phyloP scores from a whole-genome alignment of 225 moss, liverwort and hornwort species.

The Anthoceros angustus region DNA sequence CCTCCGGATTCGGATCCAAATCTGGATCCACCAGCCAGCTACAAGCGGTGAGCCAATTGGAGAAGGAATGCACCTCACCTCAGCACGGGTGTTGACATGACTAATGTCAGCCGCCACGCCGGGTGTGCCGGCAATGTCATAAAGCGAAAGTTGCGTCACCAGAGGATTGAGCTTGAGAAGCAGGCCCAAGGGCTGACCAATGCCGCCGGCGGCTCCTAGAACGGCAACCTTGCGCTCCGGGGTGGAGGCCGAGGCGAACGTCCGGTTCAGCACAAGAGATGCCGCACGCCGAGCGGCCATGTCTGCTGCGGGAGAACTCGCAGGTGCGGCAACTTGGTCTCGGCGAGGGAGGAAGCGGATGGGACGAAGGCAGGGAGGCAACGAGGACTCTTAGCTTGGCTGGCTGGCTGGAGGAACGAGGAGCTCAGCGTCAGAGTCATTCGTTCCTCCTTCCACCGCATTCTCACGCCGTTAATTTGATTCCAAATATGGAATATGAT shows the following conservation, averaged over 20 bases:
- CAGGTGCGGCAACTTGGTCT: no score
- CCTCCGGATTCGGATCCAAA: background rate
- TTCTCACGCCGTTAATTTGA: no score
- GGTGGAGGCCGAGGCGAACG: background rate
- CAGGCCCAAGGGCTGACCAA: constrained; percentile 73
- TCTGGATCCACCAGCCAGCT: background rate
- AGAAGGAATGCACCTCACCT: constrained; percentile 24
- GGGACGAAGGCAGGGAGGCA: no score
- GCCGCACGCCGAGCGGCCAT: background rate
- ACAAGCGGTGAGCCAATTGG: no score
- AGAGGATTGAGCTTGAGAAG: constrained; percentile 90
- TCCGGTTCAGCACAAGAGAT: background rate
- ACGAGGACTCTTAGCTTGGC: no score
- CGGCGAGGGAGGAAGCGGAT: no score
- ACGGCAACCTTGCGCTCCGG: constrained; percentile 76
- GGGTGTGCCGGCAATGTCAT: constrained; percentile 85
- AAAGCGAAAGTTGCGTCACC: constrained; percentile 75
- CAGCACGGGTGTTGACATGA: constrained; percentile 77
- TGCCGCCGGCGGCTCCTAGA: constrained; percentile 89
- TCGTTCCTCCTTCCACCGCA: no score
- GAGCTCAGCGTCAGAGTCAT: no score
- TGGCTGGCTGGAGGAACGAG: no score
- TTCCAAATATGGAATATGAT: no score
- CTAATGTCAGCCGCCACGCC: constrained; percentile 85
- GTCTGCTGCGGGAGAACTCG: no score